Base-by-base conservation (phyloP, 176 grass and related monocot species). In the Raddia guianensis region DNA sequence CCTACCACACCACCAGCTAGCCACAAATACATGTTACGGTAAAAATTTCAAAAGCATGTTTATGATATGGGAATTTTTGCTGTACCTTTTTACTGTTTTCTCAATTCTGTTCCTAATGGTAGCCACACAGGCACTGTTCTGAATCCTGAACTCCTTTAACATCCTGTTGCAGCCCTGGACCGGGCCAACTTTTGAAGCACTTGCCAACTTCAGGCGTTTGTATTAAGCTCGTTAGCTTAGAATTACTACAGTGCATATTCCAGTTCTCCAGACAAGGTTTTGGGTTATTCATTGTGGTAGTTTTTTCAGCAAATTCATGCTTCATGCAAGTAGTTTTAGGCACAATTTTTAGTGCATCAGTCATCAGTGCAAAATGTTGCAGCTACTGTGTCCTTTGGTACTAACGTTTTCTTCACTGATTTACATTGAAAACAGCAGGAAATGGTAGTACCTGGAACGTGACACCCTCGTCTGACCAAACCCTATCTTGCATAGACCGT, bases 361-460 rank as follows among this genome's bases (percentile, higher is more conserved):
- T 27, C 47, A 21, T 46, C 16, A 46, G 42, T 46, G 40, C 15
- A 46, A 19, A 5, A n/a, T 0, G 27, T 27, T 27, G 40, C 2
- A 12, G 54, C 27, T 27, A 27, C 27, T 27, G 40, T 4, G 16
- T 7, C 56, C 32, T n/a, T 8, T 15, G 15, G 13, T 63, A 40
- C 10, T 50, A 21, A 15, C n/a, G 15, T 73, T 20, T 51, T 72
- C 14, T 34, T 60, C 15, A 42, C 8, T 2, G 6, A 51, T 34
- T 43, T 37, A 8, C 13, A 8, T 7, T 2, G 16, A 35, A 68
- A 12, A 20, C 37, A 3, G 11, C 5, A 61, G 43, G 34, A 51
- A 84, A 58, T 49, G 70, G 9, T n/a, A 13, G 49, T 88, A 97
- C 94, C 89, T 97, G 87, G 63, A 88, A 90, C 14, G 85, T 97